A percentile compares a stretch with the other conserved stretches of the same genome.
These are phyloP conservation scores for Blepharisma japonicum DNA, from an alignment of 73 alveolate species.

Conservation along the genomic window DNA sequence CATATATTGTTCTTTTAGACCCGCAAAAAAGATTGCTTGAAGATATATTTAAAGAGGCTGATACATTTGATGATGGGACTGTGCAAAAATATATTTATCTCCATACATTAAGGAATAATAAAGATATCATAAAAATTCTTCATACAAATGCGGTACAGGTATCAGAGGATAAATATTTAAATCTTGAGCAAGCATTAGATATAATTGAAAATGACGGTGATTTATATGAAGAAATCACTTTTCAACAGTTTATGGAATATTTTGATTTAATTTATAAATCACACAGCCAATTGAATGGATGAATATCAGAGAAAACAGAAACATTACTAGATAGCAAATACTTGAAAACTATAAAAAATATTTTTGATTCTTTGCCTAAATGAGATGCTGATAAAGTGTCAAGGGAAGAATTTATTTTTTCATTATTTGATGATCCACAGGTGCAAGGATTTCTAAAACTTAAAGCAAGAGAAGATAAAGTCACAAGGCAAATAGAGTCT, in stretches of 20 bases:
- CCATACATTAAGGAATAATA: conserved; percentile 44
- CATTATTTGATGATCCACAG: neutral
- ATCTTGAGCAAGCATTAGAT: conserved; percentile 46
- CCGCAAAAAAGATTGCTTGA: conserved; percentile 16
- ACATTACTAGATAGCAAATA: neutral
- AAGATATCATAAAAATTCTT: conserved; percentile 44
- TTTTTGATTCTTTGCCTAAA: conserved; percentile 40
- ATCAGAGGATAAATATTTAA: conserved; percentile 40
- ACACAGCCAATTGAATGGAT: neutral
- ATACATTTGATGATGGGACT: conserved; percentile 42
- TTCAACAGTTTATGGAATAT: conserved; percentile 50
- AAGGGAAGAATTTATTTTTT: neutral
- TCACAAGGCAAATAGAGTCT: neutral
- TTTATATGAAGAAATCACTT: conserved; percentile 55
- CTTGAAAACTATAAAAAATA: conserved; percentile 34
- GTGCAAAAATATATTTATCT: conserved; percentile 41
- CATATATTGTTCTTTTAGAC: neutral
- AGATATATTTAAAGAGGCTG: conserved; percentile 52
- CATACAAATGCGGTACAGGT: conserved; percentile 50
- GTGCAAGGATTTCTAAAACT: conserved; percentile 10
- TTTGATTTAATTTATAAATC: neutral
- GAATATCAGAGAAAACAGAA: neutral
- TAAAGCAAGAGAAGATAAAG: neutral
- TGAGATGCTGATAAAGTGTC: neutral
- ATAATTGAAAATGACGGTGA: conserved; percentile 21